Percentiles rank a stretch among this genome's conserved stretches.
Evolutionary conservation across 2,329 filamentous ascomycete species (phyloP).

Genomic region (Fusarium equiseti): DNA sequence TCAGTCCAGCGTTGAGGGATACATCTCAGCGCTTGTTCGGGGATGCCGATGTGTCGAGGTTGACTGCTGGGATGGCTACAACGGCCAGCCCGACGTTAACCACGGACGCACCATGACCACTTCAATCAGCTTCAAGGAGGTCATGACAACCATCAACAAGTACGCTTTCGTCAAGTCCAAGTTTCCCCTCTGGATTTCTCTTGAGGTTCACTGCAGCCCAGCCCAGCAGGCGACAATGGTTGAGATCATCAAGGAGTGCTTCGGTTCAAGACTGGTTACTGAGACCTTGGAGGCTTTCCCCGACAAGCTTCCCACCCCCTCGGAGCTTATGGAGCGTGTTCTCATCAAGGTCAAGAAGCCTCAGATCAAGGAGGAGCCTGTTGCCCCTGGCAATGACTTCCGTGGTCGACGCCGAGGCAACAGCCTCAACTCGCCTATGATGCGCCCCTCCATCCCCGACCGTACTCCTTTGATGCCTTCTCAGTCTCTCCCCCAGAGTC

Average conservation of each 20-base stretch:
- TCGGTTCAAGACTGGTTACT: conserved; percentile 82
- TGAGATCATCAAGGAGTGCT: conserved; percentile 85
- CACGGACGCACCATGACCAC: conserved; percentile 92
- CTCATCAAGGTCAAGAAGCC: conserved; percentile 95
- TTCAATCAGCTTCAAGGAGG: conserved; percentile 89
- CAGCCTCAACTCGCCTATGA: conserved; percentile 77
- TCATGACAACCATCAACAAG: conserved; percentile 91
- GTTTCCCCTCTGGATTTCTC: conserved; percentile 92
- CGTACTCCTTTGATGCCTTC: conserved; percentile 62
- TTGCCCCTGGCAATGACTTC: conserved; percentile 48
- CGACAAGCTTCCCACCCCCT: conserved; percentile 82
- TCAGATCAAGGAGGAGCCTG: conserved; percentile 57
- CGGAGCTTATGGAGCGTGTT: conserved; percentile 84
- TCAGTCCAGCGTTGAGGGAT: conserved; percentile 92
- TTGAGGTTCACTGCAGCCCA: conserved; percentile 92
- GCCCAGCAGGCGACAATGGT: conserved; percentile 90
- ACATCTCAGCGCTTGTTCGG: conserved; percentile 87
- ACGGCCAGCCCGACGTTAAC: conserved; percentile 88
- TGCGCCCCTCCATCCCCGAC: conserved; percentile 72
- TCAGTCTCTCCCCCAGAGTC: conserved; percentile 66
- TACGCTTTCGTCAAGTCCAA: conserved; percentile 91
- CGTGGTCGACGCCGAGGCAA: conserved; percentile 67
- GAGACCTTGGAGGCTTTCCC: conserved; percentile 78
- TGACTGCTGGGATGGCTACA: conserved; percentile 95
- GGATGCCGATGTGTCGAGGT: conserved; percentile 97